Base-by-base conservation (phyloP, 1,139 yeast genomes). In the Maudiozyma humilis region DNA sequence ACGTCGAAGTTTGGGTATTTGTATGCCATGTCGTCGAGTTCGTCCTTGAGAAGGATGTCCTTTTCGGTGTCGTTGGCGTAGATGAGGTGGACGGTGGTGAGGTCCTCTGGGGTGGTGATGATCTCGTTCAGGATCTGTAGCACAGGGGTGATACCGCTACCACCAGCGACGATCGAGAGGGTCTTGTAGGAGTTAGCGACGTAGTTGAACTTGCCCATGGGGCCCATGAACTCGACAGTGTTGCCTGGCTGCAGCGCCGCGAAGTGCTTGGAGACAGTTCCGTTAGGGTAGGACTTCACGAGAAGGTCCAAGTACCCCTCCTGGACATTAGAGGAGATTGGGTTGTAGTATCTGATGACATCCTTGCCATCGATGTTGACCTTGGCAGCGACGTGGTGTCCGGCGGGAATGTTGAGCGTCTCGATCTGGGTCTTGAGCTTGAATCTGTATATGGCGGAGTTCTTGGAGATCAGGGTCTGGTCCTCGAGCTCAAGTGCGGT, bases 101-200 rank as follows among this genome's bases (percentile, higher is more conserved):
- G 38, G 59, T 82, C 89, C 44, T 73, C 78, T 7, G 85, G 79
- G 35, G 80, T 77, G 25, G 88, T 82, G 47, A 82, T 76, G 32
- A 74, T 63, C 44, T 78, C 76, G 46, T 64, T 62, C 38, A 75
- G 68, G 13, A 83, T 82, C 59, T 83, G 88, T 49, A 83, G 69
- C 56, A 82, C 78, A 19, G 93, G 91, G 13, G 93, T 82, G 47
- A 83, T 80, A 44, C 91, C 91, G 0, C 88, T 77, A 14, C 91
- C 91, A 53, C 89, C 91, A n/a, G 89, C 89, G 52, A 83, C 71
- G 67, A 83, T 71, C 13, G 79, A 80, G 49, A 83, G 70, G 47
- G 77, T 75, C 47, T 73, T 73, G 37, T 78, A 79, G 70, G 76
- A 73, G 57, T 81, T 81, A 19, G 78, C 62, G 31, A 63, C 60